A percentile compares a stretch with the other conserved stretches of the same genome.
Conservation (phyloP, 2,329 filamentous ascomycete species). For the Penicillium corylophilum region DNA sequence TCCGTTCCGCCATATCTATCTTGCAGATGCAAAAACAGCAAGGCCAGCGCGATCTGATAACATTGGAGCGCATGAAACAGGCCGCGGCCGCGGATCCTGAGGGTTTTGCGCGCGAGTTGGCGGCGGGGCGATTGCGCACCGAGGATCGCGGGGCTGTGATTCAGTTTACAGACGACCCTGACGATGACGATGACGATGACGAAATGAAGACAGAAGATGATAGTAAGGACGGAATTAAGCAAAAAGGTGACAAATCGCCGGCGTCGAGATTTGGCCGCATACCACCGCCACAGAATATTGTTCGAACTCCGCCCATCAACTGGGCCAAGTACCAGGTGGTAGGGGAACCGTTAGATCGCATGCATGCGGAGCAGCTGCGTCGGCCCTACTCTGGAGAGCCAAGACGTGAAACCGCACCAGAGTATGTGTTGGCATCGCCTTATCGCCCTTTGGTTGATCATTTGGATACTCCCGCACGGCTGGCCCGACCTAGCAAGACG, state of each 20-base stretch:
- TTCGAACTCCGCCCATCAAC: constrained; percentile 85
- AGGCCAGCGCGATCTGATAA: constrained; percentile 71
- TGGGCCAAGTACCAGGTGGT: constrained; percentile 94
- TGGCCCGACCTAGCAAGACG: constrained; percentile 31
- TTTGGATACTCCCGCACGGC: constrained; percentile 38
- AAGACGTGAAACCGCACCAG: constrained; percentile 41
- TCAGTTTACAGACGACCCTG: constrained; percentile 38
- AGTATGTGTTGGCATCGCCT: constrained; percentile 57
- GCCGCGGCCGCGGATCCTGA: constrained; percentile 70
- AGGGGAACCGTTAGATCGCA: constrained; percentile 75
- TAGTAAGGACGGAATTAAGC: constrained; percentile 20
- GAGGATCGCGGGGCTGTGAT: constrained; percentile 34
- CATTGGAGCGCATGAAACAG: constrained; percentile 67
- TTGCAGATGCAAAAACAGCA: constrained; percentile 82
- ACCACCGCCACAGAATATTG: constrained; percentile 75
- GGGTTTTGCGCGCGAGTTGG: constrained; percentile 68
- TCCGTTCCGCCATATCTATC: constrained; percentile 80
- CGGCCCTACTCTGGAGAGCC: constrained; percentile 55
- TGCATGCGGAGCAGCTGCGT: constrained; percentile 75
- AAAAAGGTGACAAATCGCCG: constrained; percentile 7
- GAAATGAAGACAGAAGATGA: constrained; percentile 38
- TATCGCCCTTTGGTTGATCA: constrained; percentile 61
- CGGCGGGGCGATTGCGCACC: constrained; percentile 58
- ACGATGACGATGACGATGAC: constrained; percentile 40
- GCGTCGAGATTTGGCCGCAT: constrained; percentile 58